Evolutionary conservation across 805 yeast species (phyloP), one percentile per base, ranked within the genome.

Genomic region (Osmozyma mogii): DNA sequence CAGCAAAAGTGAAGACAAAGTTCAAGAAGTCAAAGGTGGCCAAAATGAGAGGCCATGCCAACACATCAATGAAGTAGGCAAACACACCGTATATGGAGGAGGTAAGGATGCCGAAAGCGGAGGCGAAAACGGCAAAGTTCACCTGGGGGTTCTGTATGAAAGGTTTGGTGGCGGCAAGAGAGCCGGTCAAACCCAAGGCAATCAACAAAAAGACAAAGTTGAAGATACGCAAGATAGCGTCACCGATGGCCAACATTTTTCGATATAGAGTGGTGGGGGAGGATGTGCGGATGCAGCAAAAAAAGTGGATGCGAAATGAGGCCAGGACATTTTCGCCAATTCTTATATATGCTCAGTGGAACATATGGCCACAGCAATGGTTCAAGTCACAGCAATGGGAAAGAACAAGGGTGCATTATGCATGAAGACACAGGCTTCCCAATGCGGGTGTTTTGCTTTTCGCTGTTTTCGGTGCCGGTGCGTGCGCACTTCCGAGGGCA

Each of bases 1-100:
- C 97, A 28, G 97, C 77, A 58, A 92, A 84, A 34, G 95, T 78
- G 78, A 92, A 92, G 46, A 88, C 82, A 47, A 77, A 62, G 72
- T 87, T 87, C 61, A 92, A 68, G 65, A 85, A 79, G 69, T 92
- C 98, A 52, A 84, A 65, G 33, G 65, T 47, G 36, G 80, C 75
- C 53, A 84, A 58, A 45, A 88, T 57, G 29, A 84, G 58, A 44
- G 97, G 97, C 81, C 94, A 83, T 24, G 95, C 94, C 38, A 89
- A 68, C 47, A 76, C 76, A 37, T 77, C 74, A 44, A 84, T 50
- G 47, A 92, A 76, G 65, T 72, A 75, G 22, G 96, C 95, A 30
- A 72, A 55, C 19, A 79, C 44, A 37, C 94, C 95, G 54, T 83
- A 85, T 47, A 92, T 53, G 19, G 84, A 69, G 25, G 92, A 84